Evolutionary conservation across 2,329 filamentous ascomycete species (phyloP).

Genomic region (Zopfia rhizophila): DNA sequence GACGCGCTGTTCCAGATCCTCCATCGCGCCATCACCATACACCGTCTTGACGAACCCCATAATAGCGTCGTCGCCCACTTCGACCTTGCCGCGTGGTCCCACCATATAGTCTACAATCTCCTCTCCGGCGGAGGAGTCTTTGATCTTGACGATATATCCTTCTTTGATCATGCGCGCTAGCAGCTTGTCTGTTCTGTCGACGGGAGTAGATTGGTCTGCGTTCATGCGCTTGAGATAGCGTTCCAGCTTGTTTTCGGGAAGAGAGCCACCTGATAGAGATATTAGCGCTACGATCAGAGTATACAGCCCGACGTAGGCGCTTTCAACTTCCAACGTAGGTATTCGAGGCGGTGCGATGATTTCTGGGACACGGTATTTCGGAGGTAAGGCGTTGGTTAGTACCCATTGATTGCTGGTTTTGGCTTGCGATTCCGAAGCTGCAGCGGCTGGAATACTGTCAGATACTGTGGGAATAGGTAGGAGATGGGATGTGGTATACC

Average conservation of each 20-base stretch:
- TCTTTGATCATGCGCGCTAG: slow-evolving; percentile 81
- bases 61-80: slow-evolving; percentile 82
- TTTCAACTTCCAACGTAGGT: slow-evolving; percentile 73
- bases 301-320: slow-evolving; percentile 83
- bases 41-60: slow-evolving; percentile 72
- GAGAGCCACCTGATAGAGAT: slow-evolving; percentile 72
- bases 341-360: slow-evolving; percentile 76
- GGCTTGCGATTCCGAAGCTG: slow-evolving; percentile 62
- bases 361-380: slow-evolving; percentile 68
- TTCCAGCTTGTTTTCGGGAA: slow-evolving; percentile 82
- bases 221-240: slow-evolving; percentile 80
- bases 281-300: slow-evolving; percentile 83
- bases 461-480: no score
- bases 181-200: slow-evolving; percentile 77
- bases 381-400: slow-evolving; percentile 77
- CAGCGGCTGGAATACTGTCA: slow-evolving; percentile 56
- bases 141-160: slow-evolving; percentile 80
- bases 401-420: slow-evolving; percentile 77
- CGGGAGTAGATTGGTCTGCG: slow-evolving; percentile 76
- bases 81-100: slow-evolving; percentile 84
- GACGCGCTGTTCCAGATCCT: slow-evolving; percentile 46
- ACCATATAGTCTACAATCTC: slow-evolving; percentile 83
- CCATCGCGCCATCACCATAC: slow-evolving; percentile 54
- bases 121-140: slow-evolving; percentile 76
- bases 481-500: slow-evolving; percentile 58